Percentiles rank a stretch among this genome's conserved stretches.
Conservation (phyloP, 768 basidiomycete species). For the Pleurotus sapidus region DNA sequence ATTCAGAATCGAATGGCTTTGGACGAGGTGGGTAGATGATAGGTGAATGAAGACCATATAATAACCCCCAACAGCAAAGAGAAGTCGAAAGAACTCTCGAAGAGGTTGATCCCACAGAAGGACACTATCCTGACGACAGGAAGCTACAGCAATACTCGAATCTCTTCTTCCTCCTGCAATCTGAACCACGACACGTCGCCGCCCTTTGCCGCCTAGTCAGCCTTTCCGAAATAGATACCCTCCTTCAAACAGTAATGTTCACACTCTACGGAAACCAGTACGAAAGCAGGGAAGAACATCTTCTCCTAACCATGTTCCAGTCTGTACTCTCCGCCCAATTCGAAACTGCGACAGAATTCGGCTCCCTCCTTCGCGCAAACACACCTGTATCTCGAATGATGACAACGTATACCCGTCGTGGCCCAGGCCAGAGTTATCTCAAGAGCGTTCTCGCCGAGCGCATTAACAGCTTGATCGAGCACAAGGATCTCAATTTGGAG, state of each 20-base stretch:
- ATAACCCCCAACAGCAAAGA: slow-evolving; percentile 59
- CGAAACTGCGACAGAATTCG: slow-evolving; percentile 98
- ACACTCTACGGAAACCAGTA: slow-evolving; percentile 99
- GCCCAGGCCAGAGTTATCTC: slow-evolving; percentile 97
- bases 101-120: slow-evolving; percentile 91
- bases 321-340: slow-evolving; percentile 98
- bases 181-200: slow-evolving; percentile 96
- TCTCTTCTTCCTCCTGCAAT: slow-evolving; percentile 97
- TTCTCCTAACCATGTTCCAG: slow-evolving; percentile 99
- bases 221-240: slow-evolving; percentile 95
- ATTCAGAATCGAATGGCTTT: slow-evolving; percentile 98
- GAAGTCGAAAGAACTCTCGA: slow-evolving; percentile 95
- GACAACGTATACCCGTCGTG: slow-evolving; percentile 99
- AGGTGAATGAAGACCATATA: too few species aligned
- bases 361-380: slow-evolving; percentile 97
- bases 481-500: slow-evolving; percentile 98
- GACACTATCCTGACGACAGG: slow-evolving; percentile 91
- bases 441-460: slow-evolving; percentile 97
- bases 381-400: slow-evolving; percentile 99
- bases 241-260: slow-evolving; percentile 99
- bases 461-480: slow-evolving; percentile 98
- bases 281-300: slow-evolving; percentile 96
- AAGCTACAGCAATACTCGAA: slow-evolving; percentile 96
- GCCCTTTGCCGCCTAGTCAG: slow-evolving; percentile 95
- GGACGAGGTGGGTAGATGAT: slow-evolving; percentile 67